phyloP scores from a whole-genome alignment of 352 stramenopile species.

The Phytophthora multivora region DNA sequence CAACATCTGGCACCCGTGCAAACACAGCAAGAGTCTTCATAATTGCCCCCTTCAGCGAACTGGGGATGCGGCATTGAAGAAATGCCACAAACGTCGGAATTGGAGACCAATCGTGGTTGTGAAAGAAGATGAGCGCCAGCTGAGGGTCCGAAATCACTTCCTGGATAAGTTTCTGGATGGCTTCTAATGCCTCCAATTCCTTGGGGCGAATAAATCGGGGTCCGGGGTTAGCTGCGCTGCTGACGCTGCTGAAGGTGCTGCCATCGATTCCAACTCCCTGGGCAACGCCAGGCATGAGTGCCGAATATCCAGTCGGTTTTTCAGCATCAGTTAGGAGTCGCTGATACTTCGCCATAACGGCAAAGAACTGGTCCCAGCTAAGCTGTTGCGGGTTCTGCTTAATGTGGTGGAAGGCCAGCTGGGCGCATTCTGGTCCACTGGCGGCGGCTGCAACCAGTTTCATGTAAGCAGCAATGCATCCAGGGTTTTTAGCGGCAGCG shows the following conservation, averaged over 20 bases:
- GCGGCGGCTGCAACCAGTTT: constrained; percentile 70
- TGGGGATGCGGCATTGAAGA: constrained; percentile 83
- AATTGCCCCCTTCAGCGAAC: constrained; percentile 80
- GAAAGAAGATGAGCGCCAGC: constrained; percentile 83
- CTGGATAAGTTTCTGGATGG: constrained; percentile 82
- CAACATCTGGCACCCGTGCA: constrained; percentile 76
- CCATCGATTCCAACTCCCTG: constrained; percentile 37
- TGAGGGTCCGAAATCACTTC: constrained; percentile 75
- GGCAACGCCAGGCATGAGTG: constrained; percentile 41
- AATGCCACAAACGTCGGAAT: constrained; percentile 86
- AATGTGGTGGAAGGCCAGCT: constrained; percentile 84
- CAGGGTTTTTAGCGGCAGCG: constrained; percentile 76
- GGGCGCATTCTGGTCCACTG: constrained; percentile 69
- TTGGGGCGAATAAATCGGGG: constrained; percentile 81
- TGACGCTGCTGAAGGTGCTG: constrained; percentile 29
- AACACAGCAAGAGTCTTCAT: constrained; percentile 87
- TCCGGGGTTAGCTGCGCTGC: constrained; percentile 34
- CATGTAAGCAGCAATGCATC: constrained; percentile 77
- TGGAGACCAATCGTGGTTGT: constrained; percentile 86
- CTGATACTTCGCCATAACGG: constrained; percentile 86
- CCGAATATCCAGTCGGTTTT: constrained; percentile 45
- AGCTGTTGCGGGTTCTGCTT: constrained; percentile 84
- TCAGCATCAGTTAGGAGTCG: constrained; percentile 76
- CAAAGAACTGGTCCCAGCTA: constrained; percentile 87
- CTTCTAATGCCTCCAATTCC: constrained; percentile 82